Conservation (phyloP, 1,284 basidiomycete species). For the Irpex lacteus region DNA sequence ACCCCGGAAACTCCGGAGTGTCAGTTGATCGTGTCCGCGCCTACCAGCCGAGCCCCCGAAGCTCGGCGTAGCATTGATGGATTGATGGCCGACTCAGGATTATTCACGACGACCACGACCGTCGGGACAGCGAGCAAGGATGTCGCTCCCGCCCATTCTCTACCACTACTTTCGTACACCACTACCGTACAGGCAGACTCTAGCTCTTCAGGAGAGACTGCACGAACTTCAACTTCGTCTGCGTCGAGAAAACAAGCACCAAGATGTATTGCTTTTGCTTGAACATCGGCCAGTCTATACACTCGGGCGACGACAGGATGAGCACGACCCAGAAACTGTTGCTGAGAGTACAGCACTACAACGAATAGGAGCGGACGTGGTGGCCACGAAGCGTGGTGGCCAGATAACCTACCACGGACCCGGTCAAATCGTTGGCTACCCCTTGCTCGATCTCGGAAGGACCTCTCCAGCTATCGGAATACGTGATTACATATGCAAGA, state of each 20-base stretch:
- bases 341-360: constrained; percentile 68
- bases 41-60: background rate
- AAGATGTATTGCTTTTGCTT: constrained; percentile 69
- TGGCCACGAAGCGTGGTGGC: constrained; percentile 82
- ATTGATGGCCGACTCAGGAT: background rate
- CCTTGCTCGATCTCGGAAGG: constrained; percentile 78
- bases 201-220: constrained; percentile 70
- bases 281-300: constrained; percentile 96
- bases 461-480: constrained; percentile 46
- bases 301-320: constrained; percentile 76
- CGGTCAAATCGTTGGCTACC: constrained; percentile 96
- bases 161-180: constrained; percentile 76
- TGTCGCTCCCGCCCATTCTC: constrained; percentile 59
- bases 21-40: background rate
- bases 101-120: background rate
- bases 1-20: constrained; percentile 2
- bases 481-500: constrained; percentile 70
- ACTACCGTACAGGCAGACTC: constrained; percentile 67
- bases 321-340: constrained; percentile 53
- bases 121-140: constrained; percentile 1
- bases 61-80: background rate
- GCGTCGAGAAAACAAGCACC: constrained; percentile 46
- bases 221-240: constrained; percentile 58
- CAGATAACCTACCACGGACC: constrained; percentile 98
- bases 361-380: constrained; percentile 84